Evolutionary conservation across 257 asterid species (phyloP).

Genomic region (Penstemon eatonii): DNA sequence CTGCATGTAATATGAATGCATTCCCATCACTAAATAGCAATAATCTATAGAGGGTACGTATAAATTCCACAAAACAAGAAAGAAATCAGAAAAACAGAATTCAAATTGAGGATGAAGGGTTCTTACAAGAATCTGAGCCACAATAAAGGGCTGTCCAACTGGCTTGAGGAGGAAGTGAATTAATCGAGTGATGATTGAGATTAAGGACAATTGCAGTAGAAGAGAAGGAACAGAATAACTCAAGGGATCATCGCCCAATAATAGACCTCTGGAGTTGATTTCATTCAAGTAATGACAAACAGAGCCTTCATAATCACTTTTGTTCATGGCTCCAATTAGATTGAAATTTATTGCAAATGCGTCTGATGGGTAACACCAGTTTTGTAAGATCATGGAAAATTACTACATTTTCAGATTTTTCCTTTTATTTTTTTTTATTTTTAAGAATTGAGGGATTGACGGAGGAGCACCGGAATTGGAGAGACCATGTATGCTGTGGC

Average conservation of each 20-base stretch:
- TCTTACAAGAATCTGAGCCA: conserved; percentile 71
- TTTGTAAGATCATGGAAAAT: conserved; percentile 5
- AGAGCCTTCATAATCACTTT: conserved; percentile 20
- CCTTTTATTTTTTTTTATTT: neutral
- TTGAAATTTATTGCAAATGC: neutral
- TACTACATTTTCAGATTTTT: conserved; percentile 17
- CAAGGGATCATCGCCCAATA: conserved; percentile 41
- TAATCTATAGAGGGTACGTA: conserved; percentile 11
- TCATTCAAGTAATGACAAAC: conserved; percentile 41
- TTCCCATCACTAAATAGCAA: neutral
- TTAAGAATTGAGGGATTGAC: conserved; percentile 22
- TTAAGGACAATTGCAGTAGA: conserved; percentile 53
- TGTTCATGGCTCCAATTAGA: conserved; percentile 28
- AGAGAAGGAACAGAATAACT: conserved; percentile 48
- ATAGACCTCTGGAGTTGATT: conserved; percentile 51
- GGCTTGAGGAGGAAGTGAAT: conserved; percentile 55
- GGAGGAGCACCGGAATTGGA: conserved; percentile 29
- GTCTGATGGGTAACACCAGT: neutral
- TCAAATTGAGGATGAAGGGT: neutral
- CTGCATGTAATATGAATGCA: neutral
- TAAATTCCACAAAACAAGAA: neutral
- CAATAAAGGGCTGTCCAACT: conserved; percentile 59
- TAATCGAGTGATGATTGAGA: conserved; percentile 52
- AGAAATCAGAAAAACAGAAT: neutral
- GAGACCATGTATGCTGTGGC: conserved; percentile 32